Base-by-base conservation (phyloP, 2,329 filamentous ascomycete species). In the Fusarium circinatum region DNA sequence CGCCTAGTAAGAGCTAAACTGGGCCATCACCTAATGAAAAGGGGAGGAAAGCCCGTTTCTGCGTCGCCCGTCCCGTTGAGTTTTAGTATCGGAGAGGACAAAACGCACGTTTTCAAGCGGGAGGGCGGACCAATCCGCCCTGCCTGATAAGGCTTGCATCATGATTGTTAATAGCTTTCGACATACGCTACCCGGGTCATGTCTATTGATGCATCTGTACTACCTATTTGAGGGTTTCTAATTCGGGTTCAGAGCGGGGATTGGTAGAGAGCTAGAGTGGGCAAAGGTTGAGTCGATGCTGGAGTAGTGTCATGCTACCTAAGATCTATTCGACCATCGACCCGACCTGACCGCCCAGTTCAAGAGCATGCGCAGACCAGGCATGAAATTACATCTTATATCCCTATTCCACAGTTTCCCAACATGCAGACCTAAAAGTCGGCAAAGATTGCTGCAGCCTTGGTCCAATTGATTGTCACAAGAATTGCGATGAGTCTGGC, bases 101-200 rank as follows among this genome's bases (percentile, higher is more conserved):
- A 47, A 34, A 70, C 56, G 57, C 58, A 57, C 36, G 54, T 28
- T 68, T 70, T 65, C 56, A 65, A 68, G 65, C 55, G 47, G 69
- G 60, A 70, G 51, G 59, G 66, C 41, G 60, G 64, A 57, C 48
- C 39, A 56, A 71, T 72, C 63, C 65, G 65, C 58, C 24, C 47
- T 60, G 57, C 39, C 28, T 28, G 36, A 70, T 70, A 60, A 65
- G 48, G 47, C 54, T 64, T 70, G 54, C 58, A 71, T 57, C 45
- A 58, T 61, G 32, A 64, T 61, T 59, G 67, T 73, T 75, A 68
- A 76, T 76, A 74, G 75, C 55, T 68, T 59, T 62, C 65, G 51
- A 62, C 63, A 65, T 67, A 58, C 68, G 54, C 62, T 58, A 42
- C 62, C 66, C 56, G 65, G 68, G 69, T 65, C 59, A 66, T 69